phyloP scores from a whole-genome alignment of 2,329 filamentous ascomycete genomes.

The Epichloe coenophiala region DNA sequence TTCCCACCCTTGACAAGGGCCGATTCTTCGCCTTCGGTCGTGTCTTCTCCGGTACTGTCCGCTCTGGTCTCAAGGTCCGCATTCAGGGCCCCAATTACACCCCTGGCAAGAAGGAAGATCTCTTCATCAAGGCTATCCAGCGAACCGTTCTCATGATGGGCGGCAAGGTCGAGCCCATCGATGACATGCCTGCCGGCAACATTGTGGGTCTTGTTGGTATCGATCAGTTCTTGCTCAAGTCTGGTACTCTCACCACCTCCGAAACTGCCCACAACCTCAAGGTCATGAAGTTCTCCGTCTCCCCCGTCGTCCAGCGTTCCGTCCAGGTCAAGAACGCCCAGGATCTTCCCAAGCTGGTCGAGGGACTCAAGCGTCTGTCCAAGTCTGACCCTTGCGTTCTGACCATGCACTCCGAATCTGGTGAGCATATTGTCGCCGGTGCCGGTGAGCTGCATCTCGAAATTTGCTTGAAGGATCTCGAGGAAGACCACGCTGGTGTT shows the following conservation, averaged over 20 bases:
- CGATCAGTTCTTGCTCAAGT: slow-evolving; percentile 99
- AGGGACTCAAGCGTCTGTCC: slow-evolving; percentile 99
- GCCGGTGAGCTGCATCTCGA: slow-evolving; percentile 98
- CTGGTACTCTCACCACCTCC: slow-evolving; percentile 93
- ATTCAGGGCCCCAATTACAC: slow-evolving; percentile 99
- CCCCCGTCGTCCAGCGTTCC: slow-evolving; percentile 94
- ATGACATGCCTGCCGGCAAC: slow-evolving; percentile 98
- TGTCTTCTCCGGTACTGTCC: slow-evolving; percentile 98
- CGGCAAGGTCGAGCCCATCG: slow-evolving; percentile 95
- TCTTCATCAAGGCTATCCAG: slow-evolving; percentile 99
- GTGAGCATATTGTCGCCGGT: slow-evolving; percentile 98
- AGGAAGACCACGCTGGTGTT: slow-evolving; percentile 98
- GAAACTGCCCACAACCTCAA: slow-evolving; percentile 99
- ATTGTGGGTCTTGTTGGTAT: slow-evolving; percentile 99
- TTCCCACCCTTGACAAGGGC: slow-evolving; percentile 98
- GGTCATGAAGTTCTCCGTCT: slow-evolving; percentile 99
- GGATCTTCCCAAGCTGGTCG: slow-evolving; percentile 98
- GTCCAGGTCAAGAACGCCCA: slow-evolving; percentile 99
- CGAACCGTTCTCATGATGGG: slow-evolving; percentile 99
- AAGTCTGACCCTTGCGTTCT: slow-evolving; percentile 99
- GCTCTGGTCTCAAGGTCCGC: slow-evolving; percentile 97
- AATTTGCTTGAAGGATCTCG: slow-evolving; percentile 99
- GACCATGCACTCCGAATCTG: slow-evolving; percentile 76
- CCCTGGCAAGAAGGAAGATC: slow-evolving; percentile 96
- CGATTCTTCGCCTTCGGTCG: slow-evolving; percentile 99